phyloP scores from a whole-genome alignment of 208 protist genomes.

The Leishmania turanica region DNA sequence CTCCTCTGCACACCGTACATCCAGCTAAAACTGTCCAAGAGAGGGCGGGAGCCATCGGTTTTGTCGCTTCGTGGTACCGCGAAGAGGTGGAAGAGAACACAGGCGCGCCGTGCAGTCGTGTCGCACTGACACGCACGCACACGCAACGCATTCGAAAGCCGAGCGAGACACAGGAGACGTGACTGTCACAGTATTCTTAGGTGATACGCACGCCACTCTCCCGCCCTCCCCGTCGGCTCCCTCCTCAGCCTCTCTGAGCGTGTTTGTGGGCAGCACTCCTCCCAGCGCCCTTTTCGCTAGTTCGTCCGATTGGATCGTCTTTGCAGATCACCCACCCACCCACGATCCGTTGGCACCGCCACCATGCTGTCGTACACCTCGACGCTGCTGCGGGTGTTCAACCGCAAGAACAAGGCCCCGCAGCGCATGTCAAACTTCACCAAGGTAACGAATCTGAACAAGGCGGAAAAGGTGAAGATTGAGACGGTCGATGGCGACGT shows the following conservation, averaged over 20 bases:
- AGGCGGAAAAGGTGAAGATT: slow-evolving; percentile 72
- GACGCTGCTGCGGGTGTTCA: slow-evolving; percentile 49
- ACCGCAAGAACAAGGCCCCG: slow-evolving; percentile 62
- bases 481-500: slow-evolving; percentile 83
- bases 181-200: background rate
- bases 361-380: slow-evolving; percentile 51
- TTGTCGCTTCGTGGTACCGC: background rate
- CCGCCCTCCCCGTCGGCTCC: background rate
- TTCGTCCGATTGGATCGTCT: background rate
- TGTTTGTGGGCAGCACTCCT: background rate
- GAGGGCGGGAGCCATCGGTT: background rate
- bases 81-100: background rate
- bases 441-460: slow-evolving; percentile 82
- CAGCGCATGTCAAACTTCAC: slow-evolving; percentile 80
- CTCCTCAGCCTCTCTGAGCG: background rate
- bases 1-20: background rate
- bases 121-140: background rate
- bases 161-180: background rate
- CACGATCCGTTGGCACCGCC: background rate
- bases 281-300: background rate
- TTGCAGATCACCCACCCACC: background rate
- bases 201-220: background rate
- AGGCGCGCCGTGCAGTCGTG: background rate
- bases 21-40: background rate
- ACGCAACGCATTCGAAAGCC: background rate